A percentile compares a stretch with the other conserved stretches of the same genome.
Evolutionary conservation across 75 land plant genomes (phyloP).

Genomic region (Pinus tabuliformis): DNA sequence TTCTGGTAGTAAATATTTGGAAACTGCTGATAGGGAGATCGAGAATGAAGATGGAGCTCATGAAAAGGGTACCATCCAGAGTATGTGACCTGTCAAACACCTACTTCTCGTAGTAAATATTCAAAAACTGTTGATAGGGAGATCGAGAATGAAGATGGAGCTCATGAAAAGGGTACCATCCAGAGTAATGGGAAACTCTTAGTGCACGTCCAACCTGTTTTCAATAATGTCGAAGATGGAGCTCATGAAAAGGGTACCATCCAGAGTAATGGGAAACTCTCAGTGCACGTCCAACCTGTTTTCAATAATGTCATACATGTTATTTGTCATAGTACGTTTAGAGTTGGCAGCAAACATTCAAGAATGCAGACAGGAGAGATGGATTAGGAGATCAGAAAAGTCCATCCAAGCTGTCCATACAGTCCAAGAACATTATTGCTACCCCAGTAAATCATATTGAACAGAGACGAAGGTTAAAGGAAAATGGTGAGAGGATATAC

Average conservation of each 20-base stretch:
- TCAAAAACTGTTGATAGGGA: neutral
- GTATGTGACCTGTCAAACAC: neutral
- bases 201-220: slow-evolving; percentile 48
- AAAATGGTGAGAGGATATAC: too few species aligned
- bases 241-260: slow-evolving; percentile 40
- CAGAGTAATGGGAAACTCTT: slow-evolving; percentile 36
- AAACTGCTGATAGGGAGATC: neutral
- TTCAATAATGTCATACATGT: slow-evolving; percentile 95
- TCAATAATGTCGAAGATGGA: slow-evolving; percentile 43
- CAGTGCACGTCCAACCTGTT: slow-evolving; percentile 45
- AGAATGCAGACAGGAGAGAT: slow-evolving; percentile 17
- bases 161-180: slow-evolving; percentile 40
- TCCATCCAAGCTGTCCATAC: too few species aligned
- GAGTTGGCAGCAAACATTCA: slow-evolving; percentile 57
- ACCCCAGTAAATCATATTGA: too few species aligned
- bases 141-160: neutral
- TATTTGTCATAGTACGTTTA: slow-evolving; percentile 90
- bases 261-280: slow-evolving; percentile 35
- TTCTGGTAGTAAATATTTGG: neutral
- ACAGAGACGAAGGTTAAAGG: too few species aligned
- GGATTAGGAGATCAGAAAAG: neutral
- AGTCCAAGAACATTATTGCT: too few species aligned
- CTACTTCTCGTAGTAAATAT: neutral
- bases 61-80: slow-evolving; percentile 28
- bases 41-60: slow-evolving; percentile 6